Evolutionary conservation across 352 stramenopile species (phyloP), one percentile per base, ranked within the genome.

Genomic region (Phytopythium chamaehyphon): DNA sequence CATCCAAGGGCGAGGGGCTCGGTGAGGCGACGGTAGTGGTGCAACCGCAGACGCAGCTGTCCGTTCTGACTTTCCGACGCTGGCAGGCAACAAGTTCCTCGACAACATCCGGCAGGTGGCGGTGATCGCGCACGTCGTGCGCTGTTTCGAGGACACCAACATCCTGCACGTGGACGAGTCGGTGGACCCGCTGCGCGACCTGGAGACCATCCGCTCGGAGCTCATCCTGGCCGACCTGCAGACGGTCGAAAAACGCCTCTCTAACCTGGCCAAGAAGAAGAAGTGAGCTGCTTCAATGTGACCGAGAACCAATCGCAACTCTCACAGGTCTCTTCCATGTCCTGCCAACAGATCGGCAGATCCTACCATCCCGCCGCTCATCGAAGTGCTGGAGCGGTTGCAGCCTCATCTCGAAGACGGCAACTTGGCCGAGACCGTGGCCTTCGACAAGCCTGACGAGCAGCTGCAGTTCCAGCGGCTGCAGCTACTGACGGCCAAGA

Each of bases 71-170:
- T 43, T 26, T 47, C 16, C 39, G 23, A 58, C 22, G 11, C 16
- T 58, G 18, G 28, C 26, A 75, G 75, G 80, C 31, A 96, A 96
- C 66, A 86, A 90, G 59, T 96, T 96, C 50, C 64, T 96, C 15
- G 73, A 88, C 47, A 90, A 93, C 55, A 96, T 96, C 57, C 82
- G 80, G 2, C 78, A 92, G 51, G 83, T 94, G 42, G 82, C 75
- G 1, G 83, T 93, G 44, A 92, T 93, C 47, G 67, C 66, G 9
- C 83, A 93, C 59, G 81, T 99, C 3, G 93, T 99, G 40, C 89
- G 97, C 31, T 99, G 96, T 74, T 99, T 99, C 60, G 92, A 98
- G 50, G 90, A 99, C 73, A 89, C 96, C 18, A 96, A 99, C 76
- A 97, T 99, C 49, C 88, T 98, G 53, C 93, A 98, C 71, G 97